Conservation (phyloP, 345 rosid genomes). For the Eucalyptus fibrosa region DNA sequence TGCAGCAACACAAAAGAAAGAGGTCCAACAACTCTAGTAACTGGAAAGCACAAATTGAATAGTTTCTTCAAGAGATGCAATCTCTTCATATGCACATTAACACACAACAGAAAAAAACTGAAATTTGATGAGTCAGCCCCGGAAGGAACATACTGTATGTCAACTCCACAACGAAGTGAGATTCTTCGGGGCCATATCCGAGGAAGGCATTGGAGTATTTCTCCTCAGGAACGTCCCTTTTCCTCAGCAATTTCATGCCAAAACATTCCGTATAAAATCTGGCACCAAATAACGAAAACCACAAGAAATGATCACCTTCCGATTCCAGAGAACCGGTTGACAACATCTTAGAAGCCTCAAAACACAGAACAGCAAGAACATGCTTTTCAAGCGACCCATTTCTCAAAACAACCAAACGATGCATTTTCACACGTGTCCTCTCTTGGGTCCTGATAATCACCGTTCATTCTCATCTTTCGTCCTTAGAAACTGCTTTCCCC, state of each 20-base stretch:
- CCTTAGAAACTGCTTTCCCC: neutral
- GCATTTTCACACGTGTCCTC: neutral
- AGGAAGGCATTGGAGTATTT: conserved; percentile 92
- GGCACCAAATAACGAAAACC: neutral
- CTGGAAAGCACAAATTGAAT: too few relatives aligned
- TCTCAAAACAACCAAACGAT: neutral
- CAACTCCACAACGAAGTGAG: conserved; percentile 73
- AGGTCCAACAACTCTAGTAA: neutral
- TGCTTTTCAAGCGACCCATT: fast-evolving
- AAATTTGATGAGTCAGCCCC: neutral
- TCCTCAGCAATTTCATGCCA: conserved; percentile 85
- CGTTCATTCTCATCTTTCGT: neutral
- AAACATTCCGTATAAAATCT: conserved; percentile 90
- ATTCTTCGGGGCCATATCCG: conserved; percentile 78
- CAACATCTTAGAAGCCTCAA: neutral
- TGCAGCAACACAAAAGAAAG: neutral
- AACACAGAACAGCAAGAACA: too few relatives aligned
- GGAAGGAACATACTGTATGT: conserved; percentile 49
- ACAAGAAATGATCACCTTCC: neutral
- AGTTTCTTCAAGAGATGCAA: too few relatives aligned
- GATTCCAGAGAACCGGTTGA: neutral
- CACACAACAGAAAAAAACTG: neutral
- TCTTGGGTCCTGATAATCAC: neutral
- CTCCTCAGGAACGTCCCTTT: conserved; percentile 88
- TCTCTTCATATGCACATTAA: neutral